phyloP scores from a whole-genome alignment of 2,329 filamentous ascomycete genomes.

The Alternaria angustiovoidea region DNA sequence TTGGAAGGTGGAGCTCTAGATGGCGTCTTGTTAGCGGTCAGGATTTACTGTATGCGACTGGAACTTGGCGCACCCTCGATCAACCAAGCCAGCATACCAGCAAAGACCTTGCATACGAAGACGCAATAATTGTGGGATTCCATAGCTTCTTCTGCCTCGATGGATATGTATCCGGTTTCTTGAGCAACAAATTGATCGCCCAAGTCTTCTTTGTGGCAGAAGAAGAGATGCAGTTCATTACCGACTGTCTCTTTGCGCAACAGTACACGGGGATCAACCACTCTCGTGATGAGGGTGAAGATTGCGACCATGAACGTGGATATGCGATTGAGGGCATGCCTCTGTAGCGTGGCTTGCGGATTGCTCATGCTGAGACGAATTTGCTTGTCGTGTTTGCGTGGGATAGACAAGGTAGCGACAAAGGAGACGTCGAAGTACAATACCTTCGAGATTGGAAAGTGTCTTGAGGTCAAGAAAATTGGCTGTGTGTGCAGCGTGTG shows the following conservation, averaged over 20 bases:
- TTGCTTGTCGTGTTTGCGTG: background rate
- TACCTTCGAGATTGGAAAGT: accelerated
- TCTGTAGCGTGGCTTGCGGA: background rate
- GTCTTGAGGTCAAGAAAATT: background rate
- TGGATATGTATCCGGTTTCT: background rate
- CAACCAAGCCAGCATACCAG: background rate
- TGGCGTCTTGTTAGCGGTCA: background rate
- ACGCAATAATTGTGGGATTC: background rate
- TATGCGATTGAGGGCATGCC: background rate
- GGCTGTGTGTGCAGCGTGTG: background rate
- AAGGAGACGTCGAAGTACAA: too few species aligned
- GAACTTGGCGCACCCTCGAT: background rate
- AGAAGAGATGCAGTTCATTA: background rate
- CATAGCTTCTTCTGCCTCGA: background rate
- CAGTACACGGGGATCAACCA: background rate
- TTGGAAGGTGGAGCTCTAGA: background rate
- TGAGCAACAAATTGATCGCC: background rate
- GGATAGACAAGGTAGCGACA: background rate
- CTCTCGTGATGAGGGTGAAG: background rate
- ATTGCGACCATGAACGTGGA: background rate
- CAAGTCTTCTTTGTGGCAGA: background rate
- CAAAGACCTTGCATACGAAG: background rate
- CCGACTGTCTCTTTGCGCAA: background rate
- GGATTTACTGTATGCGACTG: background rate
- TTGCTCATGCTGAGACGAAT: background rate